Percentiles rank a stretch among this genome's conserved stretches.
Conservation (phyloP, 768 basidiomycete genomes). For the Hygrocybe punicea region DNA sequence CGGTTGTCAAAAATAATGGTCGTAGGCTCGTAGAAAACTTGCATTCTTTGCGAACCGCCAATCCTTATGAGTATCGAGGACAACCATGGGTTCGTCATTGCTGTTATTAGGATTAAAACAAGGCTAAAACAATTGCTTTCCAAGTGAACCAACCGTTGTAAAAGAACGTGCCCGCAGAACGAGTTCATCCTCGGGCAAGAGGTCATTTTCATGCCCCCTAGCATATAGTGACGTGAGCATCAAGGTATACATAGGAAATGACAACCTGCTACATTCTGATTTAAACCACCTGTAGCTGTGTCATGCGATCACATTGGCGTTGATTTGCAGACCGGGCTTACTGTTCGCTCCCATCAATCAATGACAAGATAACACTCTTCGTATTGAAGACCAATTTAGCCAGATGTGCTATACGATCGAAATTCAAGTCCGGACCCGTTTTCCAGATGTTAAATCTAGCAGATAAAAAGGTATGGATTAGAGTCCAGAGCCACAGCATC, state of each 20-base stretch:
- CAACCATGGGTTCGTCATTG: conserved; percentile 82
- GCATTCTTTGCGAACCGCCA: conserved; percentile 90
- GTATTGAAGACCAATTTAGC: conserved; percentile 92
- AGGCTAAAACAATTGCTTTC: conserved; percentile 2
- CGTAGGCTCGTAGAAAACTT: conserved; percentile 19
- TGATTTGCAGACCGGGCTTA: conserved; percentile 37
- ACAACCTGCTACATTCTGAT: conserved; percentile 62
- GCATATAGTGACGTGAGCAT: conserved; percentile 7
- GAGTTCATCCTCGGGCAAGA: conserved; percentile 55
- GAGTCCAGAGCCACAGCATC: too few species aligned
- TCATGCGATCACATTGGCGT: conserved; percentile 2
- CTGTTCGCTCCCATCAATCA: conserved; percentile 85
- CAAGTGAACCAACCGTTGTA: conserved; percentile 58
- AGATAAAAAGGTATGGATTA: neutral
- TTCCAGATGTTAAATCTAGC: conserved; percentile 84
- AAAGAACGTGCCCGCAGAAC: conserved; percentile 80
- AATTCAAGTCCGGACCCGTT: conserved; percentile 82
- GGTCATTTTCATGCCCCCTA: conserved; percentile 44
- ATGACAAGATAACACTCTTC: conserved; percentile 75
- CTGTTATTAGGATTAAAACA: conserved; percentile 34
- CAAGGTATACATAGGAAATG: conserved; percentile 1
- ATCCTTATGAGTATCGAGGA: conserved; percentile 74
- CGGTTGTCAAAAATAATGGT: neutral
- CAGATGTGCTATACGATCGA: conserved; percentile 90
- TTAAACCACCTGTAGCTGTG: conserved; percentile 70